phyloP scores from a whole-genome alignment of 129 eudicot genomes.

The Escallonia rubra region DNA sequence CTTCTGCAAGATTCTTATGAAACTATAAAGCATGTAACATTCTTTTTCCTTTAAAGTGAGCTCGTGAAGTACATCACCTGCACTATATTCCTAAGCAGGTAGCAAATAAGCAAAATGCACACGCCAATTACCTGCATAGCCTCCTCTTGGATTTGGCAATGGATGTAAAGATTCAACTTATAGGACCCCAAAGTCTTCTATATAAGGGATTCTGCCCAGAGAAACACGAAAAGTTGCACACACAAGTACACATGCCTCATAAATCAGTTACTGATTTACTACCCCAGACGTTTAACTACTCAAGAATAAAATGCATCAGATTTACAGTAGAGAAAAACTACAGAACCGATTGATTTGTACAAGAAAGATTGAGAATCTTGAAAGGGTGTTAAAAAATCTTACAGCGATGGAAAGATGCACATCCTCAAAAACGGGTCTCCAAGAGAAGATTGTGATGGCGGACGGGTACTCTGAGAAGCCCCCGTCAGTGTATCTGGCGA shows the following conservation, averaged over 20 bases:
- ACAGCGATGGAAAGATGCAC: conserved; percentile 73
- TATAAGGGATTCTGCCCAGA: conserved; percentile 58
- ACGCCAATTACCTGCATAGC: conserved; percentile 56
- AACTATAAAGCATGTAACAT: no score
- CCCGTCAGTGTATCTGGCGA: conserved; percentile 69
- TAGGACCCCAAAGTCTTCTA: conserved; percentile 97
- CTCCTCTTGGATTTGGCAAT: conserved; percentile 70
- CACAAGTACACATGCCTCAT: no score
- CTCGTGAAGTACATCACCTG: no score
- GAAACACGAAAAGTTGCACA: background rate
- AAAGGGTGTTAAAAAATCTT: conserved; percentile 23
- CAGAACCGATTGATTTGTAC: background rate
- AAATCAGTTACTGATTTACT: background rate
- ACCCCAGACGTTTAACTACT: background rate
- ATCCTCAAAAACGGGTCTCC: conserved; percentile 78
- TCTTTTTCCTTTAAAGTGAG: no score
- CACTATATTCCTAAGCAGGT: background rate
- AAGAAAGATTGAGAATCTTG: conserved; percentile 2
- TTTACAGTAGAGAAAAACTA: no score
- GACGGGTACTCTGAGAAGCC: conserved; percentile 49
- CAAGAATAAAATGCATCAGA: no score
- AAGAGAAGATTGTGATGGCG: conserved; percentile 75
- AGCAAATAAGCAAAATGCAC: conserved; percentile 5
- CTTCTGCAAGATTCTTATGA: no score
- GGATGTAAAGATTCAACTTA: conserved; percentile 79